phyloP scores from a whole-genome alignment of 2,329 filamentous ascomycete species.

The Nothophoma quercina region DNA sequence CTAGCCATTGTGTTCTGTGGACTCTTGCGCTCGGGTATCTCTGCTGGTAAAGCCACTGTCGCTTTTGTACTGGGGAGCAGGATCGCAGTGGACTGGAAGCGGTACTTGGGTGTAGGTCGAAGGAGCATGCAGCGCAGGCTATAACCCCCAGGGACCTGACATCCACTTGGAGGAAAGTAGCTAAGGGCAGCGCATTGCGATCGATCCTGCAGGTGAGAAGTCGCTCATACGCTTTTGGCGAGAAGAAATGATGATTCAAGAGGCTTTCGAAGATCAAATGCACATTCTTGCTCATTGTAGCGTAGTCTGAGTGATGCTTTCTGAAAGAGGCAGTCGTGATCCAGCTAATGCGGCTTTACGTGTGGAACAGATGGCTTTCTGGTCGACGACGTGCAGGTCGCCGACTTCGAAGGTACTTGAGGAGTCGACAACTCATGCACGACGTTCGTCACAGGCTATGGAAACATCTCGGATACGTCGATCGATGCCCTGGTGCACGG shows the following conservation, averaged over 20 bases:
- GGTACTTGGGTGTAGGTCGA: not conserved
- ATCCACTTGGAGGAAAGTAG: not conserved
- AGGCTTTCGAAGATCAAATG: not conserved
- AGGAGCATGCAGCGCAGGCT: constrained; percentile 1
- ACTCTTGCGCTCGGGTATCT: not conserved
- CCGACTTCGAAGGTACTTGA: constrained; percentile 8
- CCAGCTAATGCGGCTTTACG: constrained; percentile 15
- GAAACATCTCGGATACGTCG: constrained; percentile 21
- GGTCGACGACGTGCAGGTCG: constrained; percentile 4
- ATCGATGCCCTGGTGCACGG: constrained; percentile 14
- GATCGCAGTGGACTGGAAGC: not conserved
- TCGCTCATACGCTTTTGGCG: not conserved
- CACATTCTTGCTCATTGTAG: not conserved
- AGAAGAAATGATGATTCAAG: constrained; percentile 11
- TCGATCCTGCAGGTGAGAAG: not conserved
- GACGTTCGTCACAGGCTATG: constrained; percentile 25
- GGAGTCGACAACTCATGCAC: constrained; percentile 16
- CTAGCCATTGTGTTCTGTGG: constrained; percentile 11
- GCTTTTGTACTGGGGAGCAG: not conserved
- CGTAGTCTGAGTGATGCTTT: constrained; percentile 7
- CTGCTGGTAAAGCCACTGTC: constrained; percentile 8
- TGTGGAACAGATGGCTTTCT: constrained; percentile 6
- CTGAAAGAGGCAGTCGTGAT: constrained; percentile 6
- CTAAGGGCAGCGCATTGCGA: constrained; percentile 7
- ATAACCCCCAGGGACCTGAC: not conserved